Base-by-base conservation (phyloP, 2,329 filamentous ascomycete species). In the Cytospora paraplurivora region DNA sequence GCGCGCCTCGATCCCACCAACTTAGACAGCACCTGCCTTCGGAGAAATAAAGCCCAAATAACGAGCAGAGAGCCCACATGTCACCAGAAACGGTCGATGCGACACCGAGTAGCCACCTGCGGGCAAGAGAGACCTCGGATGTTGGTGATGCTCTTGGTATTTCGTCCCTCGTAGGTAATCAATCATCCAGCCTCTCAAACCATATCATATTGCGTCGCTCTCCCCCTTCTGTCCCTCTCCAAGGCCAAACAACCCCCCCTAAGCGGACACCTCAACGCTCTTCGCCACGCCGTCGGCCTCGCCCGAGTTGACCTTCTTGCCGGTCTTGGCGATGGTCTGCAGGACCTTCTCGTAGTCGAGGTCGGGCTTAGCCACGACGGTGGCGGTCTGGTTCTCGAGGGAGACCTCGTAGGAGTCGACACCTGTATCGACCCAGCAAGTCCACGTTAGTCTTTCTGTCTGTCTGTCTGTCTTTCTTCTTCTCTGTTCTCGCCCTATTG, bases 281-380 rank as follows among this genome's bases (percentile, higher is more conserved):
- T 79, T 78, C 63, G 75, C 74, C 65, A 84, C 81, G 61, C 90
- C 90, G 73, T 93, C 89, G 32, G 84, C 88, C 63, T 87, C 85
- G 69, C 84, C 90, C 34, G 83, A 87, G 78, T 90, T 96, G 75
- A 97, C 88, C 73, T 89, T 90, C 86, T 97, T 97, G 73, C 93
- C 93, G 13, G 93, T 97, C 87, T 97, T 97, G 84, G 90, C 88
- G 77, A 97, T 97, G 76, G 91, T 96, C 74, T 85, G 83, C 66
- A 96, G 86, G 64, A 97, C 55, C 56, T 87, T 91, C 69, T 92
- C 87, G 81, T 94, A 97, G 64, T 85, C 81, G 67, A 96, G 83
- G 62, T 78, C 81, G 4, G 86, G 81, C 68, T 88, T 85, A 68
- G 93, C 87, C 70, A 89, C 81, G 70, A 98, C 85, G 69, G 87